These are phyloP conservation scores for Glycine tomentella DNA, from an alignment of 306 rosid genomes.

Conservation along the genomic window DNA sequence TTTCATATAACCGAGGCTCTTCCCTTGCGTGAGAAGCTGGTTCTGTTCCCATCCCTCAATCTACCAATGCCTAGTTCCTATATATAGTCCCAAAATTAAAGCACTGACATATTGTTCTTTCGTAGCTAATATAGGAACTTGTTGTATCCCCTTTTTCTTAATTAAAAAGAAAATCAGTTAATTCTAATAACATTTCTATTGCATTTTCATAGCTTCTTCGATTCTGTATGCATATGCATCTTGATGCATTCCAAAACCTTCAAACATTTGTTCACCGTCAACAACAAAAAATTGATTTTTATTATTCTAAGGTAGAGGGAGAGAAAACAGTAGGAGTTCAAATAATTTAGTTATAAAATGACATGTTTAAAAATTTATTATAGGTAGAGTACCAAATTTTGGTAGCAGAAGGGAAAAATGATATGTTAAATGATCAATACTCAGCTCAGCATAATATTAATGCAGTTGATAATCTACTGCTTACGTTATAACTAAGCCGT, in stretches of 20 bases:
- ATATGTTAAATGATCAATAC: too few species aligned
- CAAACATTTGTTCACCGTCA: slow-evolving; percentile 37
- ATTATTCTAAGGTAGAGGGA: too few species aligned
- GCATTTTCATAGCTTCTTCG: slow-evolving; percentile 19
- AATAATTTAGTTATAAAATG: too few species aligned
- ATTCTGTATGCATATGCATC: slow-evolving; percentile 27
- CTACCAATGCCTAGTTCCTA: slow-evolving; percentile 2
- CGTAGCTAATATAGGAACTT: background rate
- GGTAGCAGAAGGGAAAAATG: too few species aligned
- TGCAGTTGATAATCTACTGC: too few species aligned
- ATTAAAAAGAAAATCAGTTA: background rate
- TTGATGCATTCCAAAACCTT: slow-evolving; percentile 37
- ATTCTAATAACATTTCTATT: slow-evolving; percentile 31
- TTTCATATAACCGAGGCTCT: slow-evolving; percentile 30
- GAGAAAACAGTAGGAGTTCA: too few species aligned
- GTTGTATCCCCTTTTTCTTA: background rate
- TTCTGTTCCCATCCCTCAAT: background rate
- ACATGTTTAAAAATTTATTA: too few species aligned
- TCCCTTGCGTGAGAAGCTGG: slow-evolving; percentile 30
- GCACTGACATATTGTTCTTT: background rate
- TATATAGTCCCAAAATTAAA: background rate
- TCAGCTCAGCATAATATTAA: too few species aligned
- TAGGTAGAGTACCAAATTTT: too few species aligned
- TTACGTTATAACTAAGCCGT: too few species aligned
- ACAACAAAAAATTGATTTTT: slow-evolving; percentile 41